Evolutionary conservation across 306 rosid species (phyloP).

Genomic region (Trichosanthes cucumerina): DNA sequence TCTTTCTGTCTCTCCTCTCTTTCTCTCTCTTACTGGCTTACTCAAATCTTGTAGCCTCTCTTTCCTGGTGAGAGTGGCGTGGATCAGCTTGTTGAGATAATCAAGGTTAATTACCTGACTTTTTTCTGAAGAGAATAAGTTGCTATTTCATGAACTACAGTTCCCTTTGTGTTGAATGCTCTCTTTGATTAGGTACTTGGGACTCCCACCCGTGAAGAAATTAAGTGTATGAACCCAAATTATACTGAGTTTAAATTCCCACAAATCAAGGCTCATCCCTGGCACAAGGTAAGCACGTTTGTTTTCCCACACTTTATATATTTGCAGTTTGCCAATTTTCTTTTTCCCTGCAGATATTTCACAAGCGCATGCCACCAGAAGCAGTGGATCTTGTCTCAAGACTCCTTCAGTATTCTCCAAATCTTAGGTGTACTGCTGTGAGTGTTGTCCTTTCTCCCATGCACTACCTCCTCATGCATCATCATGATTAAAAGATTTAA

Average conservation of each 20-base stretch:
- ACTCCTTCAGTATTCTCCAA: slow-evolving; percentile 65
- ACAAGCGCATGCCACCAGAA: slow-evolving; percentile 59
- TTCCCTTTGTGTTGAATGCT: not conserved
- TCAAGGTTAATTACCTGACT: slow-evolving; percentile 32
- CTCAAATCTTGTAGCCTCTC: slow-evolving; percentile 42
- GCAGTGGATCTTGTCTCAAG: slow-evolving; percentile 64
- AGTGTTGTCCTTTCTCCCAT: slow-evolving; percentile 15
- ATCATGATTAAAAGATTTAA: not conserved
- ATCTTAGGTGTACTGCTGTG: slow-evolving; percentile 51
- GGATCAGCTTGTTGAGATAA: slow-evolving; percentile 69
- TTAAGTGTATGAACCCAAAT: slow-evolving; percentile 68
- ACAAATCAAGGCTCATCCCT: slow-evolving; percentile 47
- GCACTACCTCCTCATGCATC: not conserved
- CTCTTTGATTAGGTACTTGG: slow-evolving; percentile 40
- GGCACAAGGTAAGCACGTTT: slow-evolving; percentile 41
- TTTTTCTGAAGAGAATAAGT: not conserved
- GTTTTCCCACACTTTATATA: not conserved
- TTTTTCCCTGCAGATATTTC: slow-evolving; percentile 36
- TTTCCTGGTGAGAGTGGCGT: slow-evolving; percentile 66
- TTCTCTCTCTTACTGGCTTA: slow-evolving; percentile 6
- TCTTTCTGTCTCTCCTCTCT: not conserved
- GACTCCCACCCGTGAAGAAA: slow-evolving; percentile 66
- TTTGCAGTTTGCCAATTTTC: not conserved
- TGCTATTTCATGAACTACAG: not conserved
- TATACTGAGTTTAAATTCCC: slow-evolving; percentile 62